These are phyloP conservation scores for Juglanconis sp. DNA, from an alignment of 2,329 filamentous ascomycete genomes.

Conservation along the genomic window DNA sequence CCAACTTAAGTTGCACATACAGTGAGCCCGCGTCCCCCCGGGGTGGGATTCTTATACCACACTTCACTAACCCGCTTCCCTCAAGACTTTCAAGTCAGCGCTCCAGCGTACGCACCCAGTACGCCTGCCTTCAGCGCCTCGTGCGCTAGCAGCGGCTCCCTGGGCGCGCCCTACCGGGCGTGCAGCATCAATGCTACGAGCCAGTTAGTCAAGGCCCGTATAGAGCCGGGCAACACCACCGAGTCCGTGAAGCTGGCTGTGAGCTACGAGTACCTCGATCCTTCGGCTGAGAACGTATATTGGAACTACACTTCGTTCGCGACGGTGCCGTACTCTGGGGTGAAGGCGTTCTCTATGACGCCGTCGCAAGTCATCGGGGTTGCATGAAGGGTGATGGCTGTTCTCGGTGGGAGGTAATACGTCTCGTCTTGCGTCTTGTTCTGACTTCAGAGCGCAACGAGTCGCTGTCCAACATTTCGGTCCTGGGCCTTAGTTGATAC, in stretches of 20 bases:
- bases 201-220: conserved; percentile 4
- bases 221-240: conserved; percentile 5
- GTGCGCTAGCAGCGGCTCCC: conserved; percentile 1
- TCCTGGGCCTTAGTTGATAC: no score
- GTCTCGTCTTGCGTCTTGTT: not conserved
- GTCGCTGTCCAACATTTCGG: no score
- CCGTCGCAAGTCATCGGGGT: conserved; percentile 7
- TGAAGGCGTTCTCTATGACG: not conserved
- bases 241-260: conserved; percentile 8
- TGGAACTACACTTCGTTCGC: conserved; percentile 14
- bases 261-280: conserved; percentile 12
- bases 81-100: conserved; percentile 9
- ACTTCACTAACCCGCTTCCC: no score
- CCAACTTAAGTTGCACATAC: conserved; percentile 10
- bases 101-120: conserved; percentile 2
- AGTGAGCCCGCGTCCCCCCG: not conserved
- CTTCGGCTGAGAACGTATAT: not conserved
- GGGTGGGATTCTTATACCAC: no score
- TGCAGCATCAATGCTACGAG: conserved; percentile 3
- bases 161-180: conserved; percentile 1
- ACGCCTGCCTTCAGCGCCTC: conserved; percentile 7
- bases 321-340: not conserved
- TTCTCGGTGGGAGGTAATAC: not conserved
- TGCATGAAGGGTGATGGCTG: not conserved
- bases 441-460: no score